Base-by-base conservation (phyloP, 179 eudicot genomes). In the Nepenthes alata region DNA sequence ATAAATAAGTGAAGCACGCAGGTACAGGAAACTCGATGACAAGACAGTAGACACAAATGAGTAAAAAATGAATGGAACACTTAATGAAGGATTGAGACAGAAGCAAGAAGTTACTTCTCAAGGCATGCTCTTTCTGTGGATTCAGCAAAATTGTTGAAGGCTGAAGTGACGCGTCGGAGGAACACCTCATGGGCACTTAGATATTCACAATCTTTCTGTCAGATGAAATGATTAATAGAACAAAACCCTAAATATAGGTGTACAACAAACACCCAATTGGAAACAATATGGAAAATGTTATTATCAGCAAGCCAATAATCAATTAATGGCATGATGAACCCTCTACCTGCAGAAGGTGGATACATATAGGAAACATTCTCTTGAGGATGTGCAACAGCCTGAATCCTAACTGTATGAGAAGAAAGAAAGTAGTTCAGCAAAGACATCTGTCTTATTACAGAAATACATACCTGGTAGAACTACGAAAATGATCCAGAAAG, bases 101-200 rank as follows among this genome's bases (percentile, higher is more conserved):
- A 59, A 35, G 58, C 15, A 50, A 61, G 67, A 62, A 49, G 69
- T 69, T 68, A 89, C 98, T 89, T 93, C 67, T 86, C 95, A 66
- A 83, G 84, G 70, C 96, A 89, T 59, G 93, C 79, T 71, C 74
- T 76, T 65, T 91, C 98, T 53, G 98, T 86, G 45, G 86, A 79
- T 78, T 91, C 98, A 55, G 98, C 96, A 83, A 91, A 91, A 70
- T 73, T 83, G 78, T 83, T 85, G 81, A 84, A 91, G 69, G 98
- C 91, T 58, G 89, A 75, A 59, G 83, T 81, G 60, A 89, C 89
- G 53, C 98, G 88, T 61, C 74, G 80, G 54, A 80, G 70, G 68
- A 89, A 89, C 39, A 79, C 81, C 58, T 84, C 95, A 71, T 89
- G 88, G 74, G 86, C 83, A 77, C 95, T 91, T 55, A 89, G 71